Evolutionary conservation across 1,139 yeast genomes (phyloP), one percentile per base, ranked within the genome.

Genomic region (Scheffersomyces parashehatae): DNA sequence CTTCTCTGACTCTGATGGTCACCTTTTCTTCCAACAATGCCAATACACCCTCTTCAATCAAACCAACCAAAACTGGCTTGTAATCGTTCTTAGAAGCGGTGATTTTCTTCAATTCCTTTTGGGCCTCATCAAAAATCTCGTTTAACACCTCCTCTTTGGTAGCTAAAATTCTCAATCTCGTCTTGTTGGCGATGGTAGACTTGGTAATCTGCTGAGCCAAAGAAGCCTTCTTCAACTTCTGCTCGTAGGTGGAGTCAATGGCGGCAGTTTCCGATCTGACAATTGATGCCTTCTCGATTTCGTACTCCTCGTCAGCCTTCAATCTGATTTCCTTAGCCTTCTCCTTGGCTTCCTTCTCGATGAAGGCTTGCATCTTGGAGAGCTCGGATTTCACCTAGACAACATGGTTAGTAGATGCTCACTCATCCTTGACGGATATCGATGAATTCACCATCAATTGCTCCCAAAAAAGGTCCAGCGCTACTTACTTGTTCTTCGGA

Each of bases 261-360:
- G 93, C 83, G 38, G 95, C 85, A 45, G 88, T 87, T 72, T 93
- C 99, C 11, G 90, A 79, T 60, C 98, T 86, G 42, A 95, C 98
- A 59, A 93, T 83, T 43, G 89, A 83, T 16, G 97, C 95, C 76
- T 93, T 95, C 68, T 93, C 99, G 60, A 93, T 90, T 69, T 95
- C 98, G 66, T 93, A 95, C 70, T 95, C 99, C 70, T 95, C 99
- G 65, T 95, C 96, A 35, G 98, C 97, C 77, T 93, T 95, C 62
- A 93, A 78, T 66, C 79, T 85, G 62, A 95, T 90, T 69, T 95
- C 99, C 69, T 88, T 88, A 52, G 99, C 97, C 76, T 95, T 95
- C 70, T 95, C 99, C 60, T 91, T 95, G 32, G 99, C 99, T 75
- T 95, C 99, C 81, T 91, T 91, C 74, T 86, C 88, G 78, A 95